phyloP scores from a whole-genome alignment of 2,329 filamentous ascomycete genomes.

The Nigrospora oryzae region DNA sequence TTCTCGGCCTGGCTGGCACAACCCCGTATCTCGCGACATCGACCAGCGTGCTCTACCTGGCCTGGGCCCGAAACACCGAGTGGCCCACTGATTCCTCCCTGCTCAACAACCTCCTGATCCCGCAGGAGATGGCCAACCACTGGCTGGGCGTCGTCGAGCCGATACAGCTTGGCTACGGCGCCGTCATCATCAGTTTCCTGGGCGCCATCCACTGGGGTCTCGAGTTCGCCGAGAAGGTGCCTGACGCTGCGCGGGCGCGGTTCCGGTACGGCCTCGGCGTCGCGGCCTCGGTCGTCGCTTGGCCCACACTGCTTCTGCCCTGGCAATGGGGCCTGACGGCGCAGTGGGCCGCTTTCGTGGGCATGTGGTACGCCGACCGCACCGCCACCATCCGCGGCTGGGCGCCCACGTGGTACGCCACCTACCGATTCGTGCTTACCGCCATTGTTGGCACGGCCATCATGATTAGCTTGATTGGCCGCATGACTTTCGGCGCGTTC shows the following conservation, averaged over 20 bases:
- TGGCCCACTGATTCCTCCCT: slow-evolving; percentile 50
- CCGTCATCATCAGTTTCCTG: slow-evolving; percentile 87
- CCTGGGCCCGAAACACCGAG: slow-evolving; percentile 71
- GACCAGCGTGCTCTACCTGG: slow-evolving; percentile 69
- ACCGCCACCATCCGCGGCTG: slow-evolving; percentile 66
- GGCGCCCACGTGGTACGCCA: slow-evolving; percentile 78
- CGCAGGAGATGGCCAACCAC: slow-evolving; percentile 61
- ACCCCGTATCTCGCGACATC: slow-evolving; percentile 83
- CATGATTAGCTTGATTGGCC: slow-evolving; percentile 70
- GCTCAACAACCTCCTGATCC: slow-evolving; percentile 58
- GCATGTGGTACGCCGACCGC: slow-evolving; percentile 78
- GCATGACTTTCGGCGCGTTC: slow-evolving; percentile 59
- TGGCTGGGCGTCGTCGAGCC: slow-evolving; percentile 73
- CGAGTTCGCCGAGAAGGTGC: slow-evolving; percentile 68
- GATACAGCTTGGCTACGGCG: slow-evolving; percentile 84
- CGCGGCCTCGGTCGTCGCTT: slow-evolving; percentile 69
- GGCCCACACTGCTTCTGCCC: slow-evolving; percentile 82
- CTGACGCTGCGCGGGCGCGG: slow-evolving; percentile 53
- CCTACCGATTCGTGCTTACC: slow-evolving; percentile 87
- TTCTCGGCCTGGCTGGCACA: slow-evolving; percentile 68
- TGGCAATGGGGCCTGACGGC: slow-evolving; percentile 76
- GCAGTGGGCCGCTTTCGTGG: slow-evolving; percentile 79
- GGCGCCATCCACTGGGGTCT: slow-evolving; percentile 91
- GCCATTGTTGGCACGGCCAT: slow-evolving; percentile 81
- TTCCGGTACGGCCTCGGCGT: slow-evolving; percentile 80